These are phyloP conservation scores for Aspergillus udagawae DNA, from an alignment of 2,329 filamentous ascomycete genomes.

Conservation along the genomic window DNA sequence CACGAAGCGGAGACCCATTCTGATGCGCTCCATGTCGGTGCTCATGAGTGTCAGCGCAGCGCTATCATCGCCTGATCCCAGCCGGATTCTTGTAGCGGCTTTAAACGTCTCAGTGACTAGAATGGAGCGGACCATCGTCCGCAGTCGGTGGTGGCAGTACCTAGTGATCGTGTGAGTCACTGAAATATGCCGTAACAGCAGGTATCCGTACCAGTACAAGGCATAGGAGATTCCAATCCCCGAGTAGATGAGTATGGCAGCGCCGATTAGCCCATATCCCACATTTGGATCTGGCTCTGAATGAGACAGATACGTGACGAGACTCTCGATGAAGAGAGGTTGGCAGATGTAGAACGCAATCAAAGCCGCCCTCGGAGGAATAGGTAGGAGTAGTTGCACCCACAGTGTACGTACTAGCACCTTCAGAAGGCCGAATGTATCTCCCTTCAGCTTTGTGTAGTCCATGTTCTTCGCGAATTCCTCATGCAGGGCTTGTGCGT, in stretches of 20 bases:
- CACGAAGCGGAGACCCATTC: not conserved
- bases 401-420: not conserved
- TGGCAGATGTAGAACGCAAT: conserved; percentile 25
- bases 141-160: no score
- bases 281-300: not conserved
- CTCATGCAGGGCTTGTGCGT: conserved; percentile 3
- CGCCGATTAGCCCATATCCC: no score
- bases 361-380: conserved; percentile 19
- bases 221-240: no score
- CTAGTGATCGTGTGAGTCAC: no score
- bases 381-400: conserved; percentile 20
- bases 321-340: conserved; percentile 21
- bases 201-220: no score
- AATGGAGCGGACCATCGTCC: no score
- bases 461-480: conserved; percentile 5
- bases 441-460: conserved; percentile 4
- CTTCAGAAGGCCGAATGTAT: not conserved
- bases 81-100: conserved; percentile 1
- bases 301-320: conserved; percentile 11
- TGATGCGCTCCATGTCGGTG: conserved; percentile 12
- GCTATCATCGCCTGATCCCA: not conserved
- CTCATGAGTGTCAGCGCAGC: conserved; percentile 12
- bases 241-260: no score
- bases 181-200: no score
- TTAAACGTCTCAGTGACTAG: not conserved